Evolutionary conservation across 129 eudicot genomes (phyloP).

Genomic region (Chrysanthemum seticuspe): DNA sequence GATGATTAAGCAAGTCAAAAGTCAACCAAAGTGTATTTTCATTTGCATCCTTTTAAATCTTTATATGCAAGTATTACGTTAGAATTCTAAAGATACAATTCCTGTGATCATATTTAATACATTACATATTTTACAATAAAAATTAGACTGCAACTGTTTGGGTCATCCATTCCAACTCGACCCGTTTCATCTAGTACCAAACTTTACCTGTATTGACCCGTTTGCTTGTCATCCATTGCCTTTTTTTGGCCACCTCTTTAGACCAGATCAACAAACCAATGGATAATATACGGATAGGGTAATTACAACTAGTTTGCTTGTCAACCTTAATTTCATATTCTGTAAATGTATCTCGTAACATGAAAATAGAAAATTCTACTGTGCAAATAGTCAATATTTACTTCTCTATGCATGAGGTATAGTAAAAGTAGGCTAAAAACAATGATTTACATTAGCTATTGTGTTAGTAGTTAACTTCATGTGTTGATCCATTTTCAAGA

Average conservation of each 20-base stretch:
- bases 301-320: background rate
- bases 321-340: background rate
- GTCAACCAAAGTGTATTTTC: background rate
- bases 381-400: background rate
- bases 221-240: background rate
- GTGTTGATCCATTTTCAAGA: background rate
- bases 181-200: too few relatives aligned
- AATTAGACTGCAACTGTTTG: too few relatives aligned
- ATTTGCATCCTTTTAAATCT: background rate
- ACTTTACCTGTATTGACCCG: too few relatives aligned
- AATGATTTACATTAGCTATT: background rate
- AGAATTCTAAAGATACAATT: background rate
- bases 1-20: background rate
- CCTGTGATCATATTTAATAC: background rate
- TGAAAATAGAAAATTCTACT: background rate
- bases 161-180: too few relatives aligned
- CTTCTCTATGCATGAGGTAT: background rate
- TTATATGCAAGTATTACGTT: background rate
- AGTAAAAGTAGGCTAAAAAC: background rate
- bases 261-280: conserved; percentile 1
- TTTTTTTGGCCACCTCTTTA: conserved; percentile 1
- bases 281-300: background rate
- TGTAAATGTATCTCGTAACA: background rate
- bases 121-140: too few relatives aligned
- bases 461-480: conserved; percentile 2